A percentile compares a stretch with the other conserved stretches of the same genome.
Evolutionary conservation across 2,329 filamentous ascomycete genomes (phyloP).

Genomic region (Neophaeococcomyces aloes): DNA sequence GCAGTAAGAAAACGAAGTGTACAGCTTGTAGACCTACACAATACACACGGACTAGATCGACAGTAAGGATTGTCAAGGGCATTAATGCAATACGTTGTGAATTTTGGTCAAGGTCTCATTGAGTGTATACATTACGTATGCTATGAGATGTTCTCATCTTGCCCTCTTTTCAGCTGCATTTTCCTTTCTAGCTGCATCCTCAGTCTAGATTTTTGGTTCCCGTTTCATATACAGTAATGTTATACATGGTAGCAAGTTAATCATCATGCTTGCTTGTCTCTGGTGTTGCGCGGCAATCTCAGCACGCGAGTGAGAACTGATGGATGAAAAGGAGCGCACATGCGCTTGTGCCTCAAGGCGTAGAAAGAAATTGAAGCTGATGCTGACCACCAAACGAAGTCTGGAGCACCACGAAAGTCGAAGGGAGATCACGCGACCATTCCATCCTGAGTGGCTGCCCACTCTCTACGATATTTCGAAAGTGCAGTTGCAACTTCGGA

Average conservation of each 20-base stretch:
- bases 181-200: too few species aligned
- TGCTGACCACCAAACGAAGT: not conserved
- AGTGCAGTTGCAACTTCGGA: slow-evolving; percentile 39
- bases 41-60: too few species aligned
- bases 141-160: too few species aligned
- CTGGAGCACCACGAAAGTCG: not conserved
- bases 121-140: too few species aligned
- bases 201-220: too few species aligned
- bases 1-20: too few species aligned
- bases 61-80: too few species aligned
- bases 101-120: too few species aligned
- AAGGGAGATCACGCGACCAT: slow-evolving; percentile 1
- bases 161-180: too few species aligned
- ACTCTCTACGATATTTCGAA: slow-evolving; percentile 38
- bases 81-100: too few species aligned
- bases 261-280: slow-evolving; percentile 7
- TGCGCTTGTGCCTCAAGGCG: not conserved
- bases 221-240: not conserved
- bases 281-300: not conserved
- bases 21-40: too few species aligned
- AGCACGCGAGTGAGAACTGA: not conserved
- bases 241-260: slow-evolving; percentile 6
- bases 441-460: slow-evolving; percentile 1
- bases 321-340: not conserved
- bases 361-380: not conserved